These are phyloP conservation scores for Cenchrus fungigraminus DNA, from an alignment of 176 grass and related monocot species.

Conservation along the genomic window DNA sequence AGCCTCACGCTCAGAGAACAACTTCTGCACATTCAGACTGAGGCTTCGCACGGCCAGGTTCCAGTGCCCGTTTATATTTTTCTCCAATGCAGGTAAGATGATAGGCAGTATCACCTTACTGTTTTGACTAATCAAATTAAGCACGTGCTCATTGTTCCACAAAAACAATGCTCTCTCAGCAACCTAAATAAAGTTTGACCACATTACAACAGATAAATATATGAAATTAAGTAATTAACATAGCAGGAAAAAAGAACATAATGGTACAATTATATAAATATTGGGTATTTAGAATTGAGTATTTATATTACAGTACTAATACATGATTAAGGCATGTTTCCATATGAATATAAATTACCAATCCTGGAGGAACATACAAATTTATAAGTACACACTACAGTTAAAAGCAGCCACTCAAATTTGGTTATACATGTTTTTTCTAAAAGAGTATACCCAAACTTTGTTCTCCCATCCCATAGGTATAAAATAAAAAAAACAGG, in stretches of 20 bases:
- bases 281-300: background rate
- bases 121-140: constrained; percentile 45
- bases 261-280: constrained; percentile 3
- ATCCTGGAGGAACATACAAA: background rate
- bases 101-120: constrained; percentile 49
- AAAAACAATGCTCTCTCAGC: constrained; percentile 54
- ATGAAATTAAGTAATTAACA: background rate
- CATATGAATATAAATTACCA: constrained; percentile 1
- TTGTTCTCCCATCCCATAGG: background rate
- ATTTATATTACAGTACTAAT: background rate
- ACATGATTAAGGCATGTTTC: background rate
- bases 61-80: constrained; percentile 49
- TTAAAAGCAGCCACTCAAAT: background rate
- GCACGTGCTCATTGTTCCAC: constrained; percentile 45
- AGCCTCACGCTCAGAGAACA: constrained; percentile 40
- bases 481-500: background rate
- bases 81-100: constrained; percentile 54
- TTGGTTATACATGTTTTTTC: background rate
- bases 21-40: constrained; percentile 35
- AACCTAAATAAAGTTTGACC: constrained; percentile 42
- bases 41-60: constrained; percentile 45
- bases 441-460: background rate
- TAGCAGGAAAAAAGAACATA: background rate
- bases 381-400: background rate
- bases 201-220: constrained; percentile 6